Conservation (phyloP, 2,329 filamentous ascomycete genomes). For the Beauveria sp. region DNA sequence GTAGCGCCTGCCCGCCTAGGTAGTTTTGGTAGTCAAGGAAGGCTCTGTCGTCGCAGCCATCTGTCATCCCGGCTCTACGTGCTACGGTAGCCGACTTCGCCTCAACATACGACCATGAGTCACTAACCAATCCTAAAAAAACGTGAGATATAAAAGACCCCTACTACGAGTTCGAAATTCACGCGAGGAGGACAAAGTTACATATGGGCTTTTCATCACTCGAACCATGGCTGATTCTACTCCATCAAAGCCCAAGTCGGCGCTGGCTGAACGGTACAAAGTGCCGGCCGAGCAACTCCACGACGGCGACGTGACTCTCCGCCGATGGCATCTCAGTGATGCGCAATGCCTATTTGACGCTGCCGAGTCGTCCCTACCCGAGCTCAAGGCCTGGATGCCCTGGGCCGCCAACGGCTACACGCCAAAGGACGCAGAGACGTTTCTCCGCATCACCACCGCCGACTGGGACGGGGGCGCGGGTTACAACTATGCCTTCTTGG, state of each 20-base stretch:
- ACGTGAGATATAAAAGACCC: neutral
- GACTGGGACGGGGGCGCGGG: conserved; percentile 11
- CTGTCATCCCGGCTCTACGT: neutral
- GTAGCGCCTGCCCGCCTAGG: too few species aligned
- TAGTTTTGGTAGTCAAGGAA: neutral
- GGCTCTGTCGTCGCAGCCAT: too few species aligned
- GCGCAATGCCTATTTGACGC: conserved; percentile 7
- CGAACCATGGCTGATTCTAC: neutral
- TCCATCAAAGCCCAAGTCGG: neutral
- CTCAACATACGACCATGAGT: neutral
- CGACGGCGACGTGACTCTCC: conserved; percentile 12
- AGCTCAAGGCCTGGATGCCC: conserved; percentile 16
- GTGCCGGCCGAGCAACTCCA: conserved; percentile 8
- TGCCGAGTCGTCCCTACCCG: conserved; percentile 11
- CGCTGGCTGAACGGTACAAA: conserved; percentile 1
- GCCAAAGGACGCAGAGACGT: conserved; percentile 7
- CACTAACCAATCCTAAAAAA: neutral
- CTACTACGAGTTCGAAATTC: neutral
- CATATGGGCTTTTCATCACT: neutral
- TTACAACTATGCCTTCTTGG: conserved; percentile 15
- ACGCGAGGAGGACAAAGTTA: neutral
- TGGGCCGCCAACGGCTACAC: conserved; percentile 15
- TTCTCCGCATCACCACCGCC: conserved; percentile 2
- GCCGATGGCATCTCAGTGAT: conserved; percentile 14
- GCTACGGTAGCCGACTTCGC: neutral